Evolutionary conservation across 805 yeast species (phyloP).

Genomic region (Lipomyces lipofer): DNA sequence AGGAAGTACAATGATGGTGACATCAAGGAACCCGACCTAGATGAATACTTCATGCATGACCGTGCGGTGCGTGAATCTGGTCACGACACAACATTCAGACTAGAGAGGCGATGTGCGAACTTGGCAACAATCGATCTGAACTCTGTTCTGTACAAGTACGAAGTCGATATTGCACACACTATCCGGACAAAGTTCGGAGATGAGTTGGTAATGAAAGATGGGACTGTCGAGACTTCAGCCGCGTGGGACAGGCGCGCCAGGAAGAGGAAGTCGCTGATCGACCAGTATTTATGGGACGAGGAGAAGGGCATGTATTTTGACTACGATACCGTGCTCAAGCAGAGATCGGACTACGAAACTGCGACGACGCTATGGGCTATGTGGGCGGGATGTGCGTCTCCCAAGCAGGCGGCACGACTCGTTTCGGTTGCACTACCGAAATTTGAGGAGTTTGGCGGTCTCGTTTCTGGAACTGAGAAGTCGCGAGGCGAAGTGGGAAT

Average conservation of each 20-base stretch:
- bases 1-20: slow-evolving; percentile 64
- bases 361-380: slow-evolving; percentile 92
- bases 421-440: slow-evolving; percentile 59
- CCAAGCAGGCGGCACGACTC: slow-evolving; percentile 66
- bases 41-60: slow-evolving; percentile 86
- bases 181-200: slow-evolving; percentile 60
- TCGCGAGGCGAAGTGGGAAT: slow-evolving; percentile 72
- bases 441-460: slow-evolving; percentile 85
- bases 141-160: slow-evolving; percentile 84
- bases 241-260: slow-evolving; percentile 66
- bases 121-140: slow-evolving; percentile 90
- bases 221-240: slow-evolving; percentile 48
- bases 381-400: slow-evolving; percentile 74
- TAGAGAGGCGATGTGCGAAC: slow-evolving; percentile 86
- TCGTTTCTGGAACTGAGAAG: slow-evolving; percentile 76
- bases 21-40: slow-evolving; percentile 76
- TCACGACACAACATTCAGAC: slow-evolving; percentile 88
- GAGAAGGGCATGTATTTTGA: slow-evolving; percentile 77
- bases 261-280: slow-evolving; percentile 54
- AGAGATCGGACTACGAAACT: slow-evolving; percentile 69
- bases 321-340: slow-evolving; percentile 61
- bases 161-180: slow-evolving; percentile 71
- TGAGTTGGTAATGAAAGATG: slow-evolving; percentile 40
- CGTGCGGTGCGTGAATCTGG: slow-evolving; percentile 96
- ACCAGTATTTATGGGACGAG: slow-evolving; percentile 82